Evolutionary conservation across 352 stramenopile species (phyloP).

Genomic region (Globisporangium cylindrosporum): DNA sequence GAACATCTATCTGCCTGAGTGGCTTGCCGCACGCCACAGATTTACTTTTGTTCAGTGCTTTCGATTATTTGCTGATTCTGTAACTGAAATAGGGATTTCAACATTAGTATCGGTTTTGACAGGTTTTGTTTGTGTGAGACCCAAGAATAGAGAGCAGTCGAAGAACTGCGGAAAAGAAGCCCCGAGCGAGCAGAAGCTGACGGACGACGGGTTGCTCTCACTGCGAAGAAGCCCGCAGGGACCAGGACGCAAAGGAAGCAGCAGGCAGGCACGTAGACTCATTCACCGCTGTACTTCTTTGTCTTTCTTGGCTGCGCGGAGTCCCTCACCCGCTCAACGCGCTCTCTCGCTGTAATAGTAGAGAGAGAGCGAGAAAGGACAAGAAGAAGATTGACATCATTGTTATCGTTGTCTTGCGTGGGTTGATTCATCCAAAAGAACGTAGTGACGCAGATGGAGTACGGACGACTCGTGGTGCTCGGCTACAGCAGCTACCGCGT

Average conservation of each 20-base stretch:
- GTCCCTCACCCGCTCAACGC: not conserved
- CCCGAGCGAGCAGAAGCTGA: not conserved
- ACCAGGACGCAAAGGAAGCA: not conserved
- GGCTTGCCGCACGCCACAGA: too few species aligned
- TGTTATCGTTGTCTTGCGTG: not conserved
- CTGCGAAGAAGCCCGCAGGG: not conserved
- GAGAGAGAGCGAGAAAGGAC: not conserved
- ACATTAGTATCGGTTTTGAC: not conserved
- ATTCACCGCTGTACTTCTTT: not conserved
- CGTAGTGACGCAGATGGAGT: conserved; percentile 49
- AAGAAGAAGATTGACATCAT: not conserved
- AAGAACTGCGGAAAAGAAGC: not conserved
- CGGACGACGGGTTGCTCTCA: not conserved
- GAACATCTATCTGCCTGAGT: too few species aligned
- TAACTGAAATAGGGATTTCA: too few species aligned
- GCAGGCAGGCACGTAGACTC: not conserved
- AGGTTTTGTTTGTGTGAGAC: not conserved
- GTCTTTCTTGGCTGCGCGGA: not conserved
- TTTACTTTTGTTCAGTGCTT: too few species aligned
- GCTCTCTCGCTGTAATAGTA: too few species aligned
- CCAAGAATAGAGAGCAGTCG: not conserved
- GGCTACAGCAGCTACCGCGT: conserved; percentile 85
- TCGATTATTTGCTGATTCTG: too few species aligned
- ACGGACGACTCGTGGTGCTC: conserved; percentile 79
- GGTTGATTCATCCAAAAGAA: not conserved